Evolutionary conservation across 75 land plant genomes (phyloP).

Genomic region (Ceratopteris richardii): DNA sequence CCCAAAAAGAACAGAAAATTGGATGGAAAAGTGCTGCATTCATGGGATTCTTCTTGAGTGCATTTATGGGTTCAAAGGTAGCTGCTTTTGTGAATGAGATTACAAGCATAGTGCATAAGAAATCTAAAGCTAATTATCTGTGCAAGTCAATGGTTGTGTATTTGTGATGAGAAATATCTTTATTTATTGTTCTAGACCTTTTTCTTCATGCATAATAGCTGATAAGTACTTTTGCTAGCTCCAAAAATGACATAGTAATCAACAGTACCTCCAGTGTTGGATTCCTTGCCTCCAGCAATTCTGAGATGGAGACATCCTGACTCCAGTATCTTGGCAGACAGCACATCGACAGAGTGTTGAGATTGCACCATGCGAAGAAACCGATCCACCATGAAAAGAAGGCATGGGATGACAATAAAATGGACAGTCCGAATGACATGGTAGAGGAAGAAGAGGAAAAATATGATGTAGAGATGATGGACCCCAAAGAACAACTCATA

Average conservation of each 20-base stretch:
- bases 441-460: constrained; percentile 49
- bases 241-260: too few species aligned
- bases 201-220: too few species aligned
- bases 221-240: neutral
- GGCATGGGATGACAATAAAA: constrained; percentile 44
- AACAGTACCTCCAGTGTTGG: neutral
- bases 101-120: too few species aligned
- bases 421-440: constrained; percentile 48
- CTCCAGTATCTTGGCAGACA: constrained; percentile 42
- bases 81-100: too few species aligned
- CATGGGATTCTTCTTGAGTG: too few species aligned
- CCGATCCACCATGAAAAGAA: constrained; percentile 60
- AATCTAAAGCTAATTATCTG: too few species aligned
- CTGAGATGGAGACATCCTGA: constrained; percentile 49
- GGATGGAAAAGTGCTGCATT: too few species aligned
- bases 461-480: constrained; percentile 69
- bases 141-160: too few species aligned
- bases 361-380: constrained; percentile 56
- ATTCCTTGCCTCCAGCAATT: constrained; percentile 5
- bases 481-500: constrained; percentile 66
- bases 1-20: too few species aligned
- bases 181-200: too few species aligned
- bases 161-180: too few species aligned
- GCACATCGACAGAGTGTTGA: constrained; percentile 20
- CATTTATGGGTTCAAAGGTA: too few species aligned